Evolutionary conservation across 768 basidiomycete species (phyloP).

Genomic region (Termitomyces sp.): DNA sequence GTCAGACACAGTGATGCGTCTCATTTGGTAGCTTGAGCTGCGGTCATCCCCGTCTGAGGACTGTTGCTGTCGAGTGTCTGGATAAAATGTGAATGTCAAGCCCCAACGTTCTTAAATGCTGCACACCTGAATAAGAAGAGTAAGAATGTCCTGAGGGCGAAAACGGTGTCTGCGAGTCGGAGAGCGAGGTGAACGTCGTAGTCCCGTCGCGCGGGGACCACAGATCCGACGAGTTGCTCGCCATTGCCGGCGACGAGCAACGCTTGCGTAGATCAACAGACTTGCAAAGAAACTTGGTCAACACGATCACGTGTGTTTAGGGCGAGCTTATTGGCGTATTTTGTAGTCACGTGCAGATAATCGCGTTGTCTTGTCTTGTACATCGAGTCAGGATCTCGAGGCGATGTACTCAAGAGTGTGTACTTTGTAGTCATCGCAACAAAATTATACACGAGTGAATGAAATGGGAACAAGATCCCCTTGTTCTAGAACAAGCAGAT

Average conservation of each 20-base stretch:
- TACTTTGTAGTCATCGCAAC: too few species aligned
- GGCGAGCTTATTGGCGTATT: slow-evolving; percentile 10
- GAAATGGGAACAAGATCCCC: too few species aligned
- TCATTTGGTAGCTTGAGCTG: slow-evolving; percentile 40
- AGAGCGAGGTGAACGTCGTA: slow-evolving; percentile 50
- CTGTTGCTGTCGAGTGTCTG: slow-evolving; percentile 42
- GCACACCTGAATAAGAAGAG: slow-evolving; percentile 51
- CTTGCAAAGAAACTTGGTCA: slow-evolving; percentile 1
- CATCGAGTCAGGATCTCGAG: too few species aligned
- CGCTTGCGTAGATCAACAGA: slow-evolving; percentile 13
- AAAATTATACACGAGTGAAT: too few species aligned
- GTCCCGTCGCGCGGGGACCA: slow-evolving; percentile 66
- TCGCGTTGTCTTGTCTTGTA: not conserved
- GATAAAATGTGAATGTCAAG: slow-evolving; percentile 1
- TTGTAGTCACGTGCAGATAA: not conserved
- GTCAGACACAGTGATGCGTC: slow-evolving; percentile 51
- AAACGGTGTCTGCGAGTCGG: slow-evolving; percentile 51
- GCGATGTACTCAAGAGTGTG: too few species aligned
- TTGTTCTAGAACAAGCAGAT: too few species aligned
- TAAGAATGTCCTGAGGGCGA: slow-evolving; percentile 60
- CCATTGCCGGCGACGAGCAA: slow-evolving; percentile 27
- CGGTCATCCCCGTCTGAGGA: slow-evolving; percentile 47
- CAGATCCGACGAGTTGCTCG: slow-evolving; percentile 40
- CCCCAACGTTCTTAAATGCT: not conserved
- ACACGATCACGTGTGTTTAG: slow-evolving; percentile 15